Evolutionary conservation across 306 rosid genomes (phyloP), one percentile per base, ranked within the genome.

Genomic region (Gillenia trifoliata): DNA sequence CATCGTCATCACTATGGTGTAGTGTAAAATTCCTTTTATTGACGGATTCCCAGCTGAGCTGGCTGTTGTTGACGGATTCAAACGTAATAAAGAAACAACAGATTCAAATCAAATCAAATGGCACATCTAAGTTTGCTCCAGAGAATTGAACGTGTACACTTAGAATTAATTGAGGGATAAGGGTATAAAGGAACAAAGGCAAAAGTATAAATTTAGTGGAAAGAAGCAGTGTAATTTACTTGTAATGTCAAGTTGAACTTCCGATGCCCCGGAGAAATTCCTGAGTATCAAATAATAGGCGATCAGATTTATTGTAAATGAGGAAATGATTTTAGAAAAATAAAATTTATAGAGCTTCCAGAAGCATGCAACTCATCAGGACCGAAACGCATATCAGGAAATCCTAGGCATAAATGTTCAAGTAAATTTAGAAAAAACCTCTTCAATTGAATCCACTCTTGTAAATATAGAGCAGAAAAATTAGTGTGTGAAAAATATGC

Each of bases 311-410:
- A 74, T 13, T 45, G 38, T 60, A 50, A 59, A 64, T 68, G 19
- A 47, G 13, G 10, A 68, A 55, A 56, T 28, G 64, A 57, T 68
- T 79, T 31, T n/a, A n/a, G n/a, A 28, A 71, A 54, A 72, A 19
- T 75, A 23, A 54, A 19, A 45, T 28, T 47, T 22, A 52, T 30
- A 77, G 52, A 75, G 74, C 73, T 60, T 13, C 64, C 17, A 86
- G 79, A 82, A 73, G 71, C 93, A 76, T 93, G 91, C 98, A 87
- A 22, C 45, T 88, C 83, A 64, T 85, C 88, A 63, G 89, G 83
- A 78, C 83, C 81, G 61, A 87, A 76, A 72, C 81, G 80, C 91
- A 89, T 89, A 70, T 71, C 70, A 63, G 73, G 68, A 68, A 64
- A 71, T 62, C 63, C 55, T 68, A n/a, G 68, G 66, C 12, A 23